A percentile compares a stretch with the other conserved stretches of the same genome.
These are phyloP conservation scores for Cystobasidium slooffiae DNA, from an alignment of 1,284 basidiomycete genomes.

Conservation along the genomic window DNA sequence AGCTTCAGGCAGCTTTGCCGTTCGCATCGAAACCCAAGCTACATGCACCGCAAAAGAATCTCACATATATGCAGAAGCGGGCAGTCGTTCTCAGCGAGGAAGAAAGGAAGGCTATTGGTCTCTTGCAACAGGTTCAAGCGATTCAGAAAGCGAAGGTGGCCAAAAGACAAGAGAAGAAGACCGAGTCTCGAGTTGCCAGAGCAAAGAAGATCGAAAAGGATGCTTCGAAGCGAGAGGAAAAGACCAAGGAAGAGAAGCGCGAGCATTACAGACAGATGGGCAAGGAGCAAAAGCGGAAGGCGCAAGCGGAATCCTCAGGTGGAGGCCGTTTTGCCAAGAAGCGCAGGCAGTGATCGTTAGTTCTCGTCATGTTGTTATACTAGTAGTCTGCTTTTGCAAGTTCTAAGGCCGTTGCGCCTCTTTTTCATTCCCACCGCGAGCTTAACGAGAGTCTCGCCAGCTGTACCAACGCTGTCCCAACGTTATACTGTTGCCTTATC, in stretches of 20 bases:
- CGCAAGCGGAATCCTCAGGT: constrained; percentile 27
- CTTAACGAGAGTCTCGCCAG: no score
- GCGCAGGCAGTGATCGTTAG: constrained; percentile 4
- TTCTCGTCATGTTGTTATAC: neutral
- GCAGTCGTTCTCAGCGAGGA: constrained; percentile 94
- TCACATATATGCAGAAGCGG: constrained; percentile 84
- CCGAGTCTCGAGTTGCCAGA: constrained; percentile 61
- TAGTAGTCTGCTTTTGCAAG: neutral
- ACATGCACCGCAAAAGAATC: constrained; percentile 71
- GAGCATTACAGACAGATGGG: constrained; percentile 57
- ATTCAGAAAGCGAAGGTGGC: constrained; percentile 83
- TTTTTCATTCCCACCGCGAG: neutral
- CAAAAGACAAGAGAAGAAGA: constrained; percentile 80
- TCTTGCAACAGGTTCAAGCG: constrained; percentile 93
- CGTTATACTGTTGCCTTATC: no score
- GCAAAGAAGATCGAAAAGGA: constrained; percentile 46
- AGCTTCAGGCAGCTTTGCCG: constrained; percentile 84
- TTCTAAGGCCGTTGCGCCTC: constrained; percentile 3
- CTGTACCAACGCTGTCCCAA: no score
- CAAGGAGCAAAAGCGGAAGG: constrained; percentile 43
- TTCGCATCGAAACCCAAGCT: constrained; percentile 90
- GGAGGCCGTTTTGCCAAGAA: constrained; percentile 27
- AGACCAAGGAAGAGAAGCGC: constrained; percentile 72
- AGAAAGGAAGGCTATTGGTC: constrained; percentile 87
- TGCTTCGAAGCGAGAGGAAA: constrained; percentile 39